Evolutionary conservation across 148 eudicot species (phyloP), one percentile per base, ranked within the genome.

Genomic region (Agrostemma githago): DNA sequence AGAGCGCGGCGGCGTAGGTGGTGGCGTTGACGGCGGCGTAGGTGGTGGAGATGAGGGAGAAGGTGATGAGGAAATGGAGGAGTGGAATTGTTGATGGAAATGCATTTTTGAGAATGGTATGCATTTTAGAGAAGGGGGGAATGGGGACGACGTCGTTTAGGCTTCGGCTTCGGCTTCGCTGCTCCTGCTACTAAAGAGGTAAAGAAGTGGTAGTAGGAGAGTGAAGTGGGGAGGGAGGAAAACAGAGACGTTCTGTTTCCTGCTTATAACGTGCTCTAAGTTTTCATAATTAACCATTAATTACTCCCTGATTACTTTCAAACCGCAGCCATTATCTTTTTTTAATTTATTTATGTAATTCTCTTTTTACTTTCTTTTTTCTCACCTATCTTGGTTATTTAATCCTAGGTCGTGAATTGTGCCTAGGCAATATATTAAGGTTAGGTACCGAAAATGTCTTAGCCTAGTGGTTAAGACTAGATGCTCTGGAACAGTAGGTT

Each of bases 1-100:
- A 77, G 38, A 90, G 84, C 10, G 95, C 95, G 6, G 81, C 85
- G 5, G 81, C 76, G 48, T 90, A 90, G 67, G 85, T 74, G 67
- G 48, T 11, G 42, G 46, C 19, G 46, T 39, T 15, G 68, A 40
- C 19, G 38, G 63, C 19, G 40, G 84, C 74, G 34, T 19, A 40
- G 58, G 66, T 5, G 46, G 63, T 0, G 57, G 57, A 15, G 41
- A 38, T 3, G 12, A 54, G 51, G 51, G 39, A 61, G 26, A 71
- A 46, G 11, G n/a, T 57, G 15, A 44, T 72, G 53, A 65, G 74
- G 70, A 14, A 26, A 8, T 71, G 66, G 5, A n/a, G 21, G 10
- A 42, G 53, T 38, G 73, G 66, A 11, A 26, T 8, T 78, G 5
- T 37, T 20, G 37, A 53, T 75, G 41, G 75, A 66, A 44, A 54